Evolutionary conservation across 140 eudicot genomes (phyloP), one percentile per base, ranked within the genome.

Genomic region (Senecio squalidus): DNA sequence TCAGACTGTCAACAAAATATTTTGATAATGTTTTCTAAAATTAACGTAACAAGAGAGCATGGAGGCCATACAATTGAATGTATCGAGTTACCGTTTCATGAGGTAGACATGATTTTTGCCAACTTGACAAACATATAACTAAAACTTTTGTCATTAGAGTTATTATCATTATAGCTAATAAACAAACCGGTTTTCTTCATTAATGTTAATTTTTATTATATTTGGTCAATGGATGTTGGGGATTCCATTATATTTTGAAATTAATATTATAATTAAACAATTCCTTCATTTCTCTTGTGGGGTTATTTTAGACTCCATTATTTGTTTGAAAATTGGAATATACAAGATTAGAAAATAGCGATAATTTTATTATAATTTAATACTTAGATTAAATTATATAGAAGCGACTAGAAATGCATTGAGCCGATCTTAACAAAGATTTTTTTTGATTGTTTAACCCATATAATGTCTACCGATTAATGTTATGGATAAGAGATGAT

Each of bases 211-310:
- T 5, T 56, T 21, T 31, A 44, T 28, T 22, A 55, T 29, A 22
- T 29, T 22, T 56, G 66, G 73, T 67, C 73, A 67, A 67, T 29
- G 73, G 73, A 55, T 56, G 73, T 67, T 33, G 73, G 73, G 33
- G 73, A 56, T 67, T 56, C 65, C 47, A 30, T 26, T 46, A 31
- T 22, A 31, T 9, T 24, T 9, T 15, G 15, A 23, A 51, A 11
- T 54, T 6, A 4, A 40, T n/a, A n/a, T n/a, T n/a, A n/a, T n/a
- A n/a, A n/a, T n/a, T n/a, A 13, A 66, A 56, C 55, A 43, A 15
- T 13, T n/a, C 5, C 65, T 58, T 45, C 66, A 67, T 56, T 67
- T 56, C 48, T 67, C 73, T 56, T 56, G 66, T 45, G 48, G 34
- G 49, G 15, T 56, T 67, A 31, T 43, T 22, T 30, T 55, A 56